Percentiles rank a stretch among this genome's conserved stretches.
Evolutionary conservation across 2,329 filamentous ascomycete genomes (phyloP).

Genomic region (Fusarium transvaalense): DNA sequence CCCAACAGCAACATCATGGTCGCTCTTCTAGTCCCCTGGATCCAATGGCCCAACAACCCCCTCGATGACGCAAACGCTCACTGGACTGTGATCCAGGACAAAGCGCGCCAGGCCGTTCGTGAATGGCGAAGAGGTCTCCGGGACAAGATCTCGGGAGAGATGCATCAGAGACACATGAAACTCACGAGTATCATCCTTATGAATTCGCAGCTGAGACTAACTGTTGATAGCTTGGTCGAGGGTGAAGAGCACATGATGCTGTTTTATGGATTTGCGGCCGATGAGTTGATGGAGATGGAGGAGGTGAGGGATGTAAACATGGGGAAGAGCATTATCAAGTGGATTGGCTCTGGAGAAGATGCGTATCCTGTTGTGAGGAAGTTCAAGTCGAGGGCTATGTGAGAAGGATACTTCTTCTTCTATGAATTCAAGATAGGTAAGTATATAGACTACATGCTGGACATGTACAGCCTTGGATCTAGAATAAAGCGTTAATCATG

Average conservation of each 20-base stretch:
- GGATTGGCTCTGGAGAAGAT: background rate
- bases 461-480: background rate
- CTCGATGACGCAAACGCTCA: background rate
- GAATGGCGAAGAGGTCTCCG: slow-evolving; percentile 6
- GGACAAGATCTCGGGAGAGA: slow-evolving; percentile 6
- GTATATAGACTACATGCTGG: slow-evolving; percentile 5
- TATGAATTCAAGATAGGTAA: background rate
- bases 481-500: background rate
- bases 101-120: background rate
- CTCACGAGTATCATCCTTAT: slow-evolving; percentile 17
- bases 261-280: slow-evolving; percentile 31
- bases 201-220: slow-evolving; percentile 25
- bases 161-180: slow-evolving; percentile 13
- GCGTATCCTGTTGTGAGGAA: slow-evolving; percentile 11
- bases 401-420: no score
- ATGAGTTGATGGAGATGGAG: slow-evolving; percentile 19
- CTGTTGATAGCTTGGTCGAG: slow-evolving; percentile 2
- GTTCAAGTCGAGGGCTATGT: background rate
- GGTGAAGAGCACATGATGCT: slow-evolving; percentile 15
- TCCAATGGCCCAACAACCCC: slow-evolving; percentile 27
- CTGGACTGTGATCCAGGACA: slow-evolving; percentile 14
- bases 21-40: slow-evolving; percentile 23
- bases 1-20: slow-evolving; percentile 19
- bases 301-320: slow-evolving; percentile 4
- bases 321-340: slow-evolving; percentile 20